Conservation (phyloP, 768 basidiomycete species). For the Serendipita sp. region DNA sequence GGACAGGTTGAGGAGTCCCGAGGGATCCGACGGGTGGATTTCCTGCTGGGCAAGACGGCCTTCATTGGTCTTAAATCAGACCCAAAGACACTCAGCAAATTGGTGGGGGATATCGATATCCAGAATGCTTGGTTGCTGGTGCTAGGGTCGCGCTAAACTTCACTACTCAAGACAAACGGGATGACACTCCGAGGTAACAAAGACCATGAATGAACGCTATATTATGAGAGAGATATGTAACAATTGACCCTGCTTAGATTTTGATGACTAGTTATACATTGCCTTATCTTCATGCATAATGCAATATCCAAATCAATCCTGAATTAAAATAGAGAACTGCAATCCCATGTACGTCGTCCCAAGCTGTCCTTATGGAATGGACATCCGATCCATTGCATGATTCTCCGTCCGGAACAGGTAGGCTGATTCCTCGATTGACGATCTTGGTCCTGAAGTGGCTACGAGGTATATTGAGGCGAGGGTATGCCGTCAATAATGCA, state of each 20-base stretch:
- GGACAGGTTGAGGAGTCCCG: slow-evolving; percentile 18
- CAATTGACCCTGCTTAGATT: too few species aligned
- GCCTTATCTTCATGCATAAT: not conserved
- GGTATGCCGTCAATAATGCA: not conserved
- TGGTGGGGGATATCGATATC: slow-evolving; percentile 4
- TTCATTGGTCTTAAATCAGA: slow-evolving; percentile 27
- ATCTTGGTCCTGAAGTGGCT: not conserved
- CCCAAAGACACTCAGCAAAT: not conserved
- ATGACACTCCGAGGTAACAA: too few species aligned
- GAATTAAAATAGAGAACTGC: not conserved
- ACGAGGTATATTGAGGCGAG: not conserved
- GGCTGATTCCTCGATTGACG: not conserved
- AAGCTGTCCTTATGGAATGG: not conserved
- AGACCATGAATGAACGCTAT: too few species aligned
- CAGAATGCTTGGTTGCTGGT: not conserved
- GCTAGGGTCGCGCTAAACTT: not conserved
- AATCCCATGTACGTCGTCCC: slow-evolving; percentile 2
- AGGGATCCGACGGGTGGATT: slow-evolving; percentile 42
- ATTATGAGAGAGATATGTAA: too few species aligned
- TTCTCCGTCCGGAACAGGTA: not conserved
- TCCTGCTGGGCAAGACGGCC: slow-evolving; percentile 34
- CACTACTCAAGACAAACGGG: too few species aligned
- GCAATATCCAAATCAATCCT: not conserved
- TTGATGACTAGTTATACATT: too few species aligned
- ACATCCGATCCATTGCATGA: not conserved